Evolutionary conservation across 148 eudicot species (phyloP).

Genomic region (Fallopia convolvulus): DNA sequence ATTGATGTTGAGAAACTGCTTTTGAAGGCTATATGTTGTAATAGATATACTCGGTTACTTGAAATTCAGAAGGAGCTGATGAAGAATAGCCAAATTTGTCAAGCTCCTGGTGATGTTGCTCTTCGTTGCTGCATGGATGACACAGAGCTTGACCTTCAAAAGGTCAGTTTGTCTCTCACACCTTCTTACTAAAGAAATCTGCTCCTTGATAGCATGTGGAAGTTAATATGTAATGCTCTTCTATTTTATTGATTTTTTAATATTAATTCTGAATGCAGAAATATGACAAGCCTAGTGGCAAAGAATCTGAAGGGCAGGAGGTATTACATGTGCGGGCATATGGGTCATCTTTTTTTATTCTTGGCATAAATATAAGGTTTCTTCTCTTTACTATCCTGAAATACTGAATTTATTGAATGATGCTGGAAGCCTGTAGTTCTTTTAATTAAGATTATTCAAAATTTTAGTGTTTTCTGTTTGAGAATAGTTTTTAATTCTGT

Average conservation of each 20-base stretch:
- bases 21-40: slow-evolving; percentile 75
- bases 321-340: slow-evolving; percentile 84
- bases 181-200: slow-evolving; percentile 2
- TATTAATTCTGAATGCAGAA: slow-evolving; percentile 33
- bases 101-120: slow-evolving; percentile 55
- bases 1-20: slow-evolving; percentile 92
- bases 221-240: background rate
- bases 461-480: slow-evolving; percentile 6
- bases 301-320: slow-evolving; percentile 68
- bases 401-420: background rate
- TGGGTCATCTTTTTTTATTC: slow-evolving; percentile 82
- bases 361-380: slow-evolving; percentile 93
- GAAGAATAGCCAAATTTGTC: slow-evolving; percentile 59
- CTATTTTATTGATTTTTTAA: background rate
- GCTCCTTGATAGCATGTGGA: background rate
- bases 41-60: slow-evolving; percentile 83
- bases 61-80: slow-evolving; percentile 77
- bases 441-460: background rate
- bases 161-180: slow-evolving; percentile 38
- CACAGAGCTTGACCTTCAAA: slow-evolving; percentile 26
- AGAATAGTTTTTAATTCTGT: background rate
- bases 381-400: background rate
- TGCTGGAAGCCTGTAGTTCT: background rate
- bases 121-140: slow-evolving; percentile 48
- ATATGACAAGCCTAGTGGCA: slow-evolving; percentile 30